A percentile compares a stretch with the other conserved stretches of the same genome.
phyloP scores from a whole-genome alignment of 2,329 filamentous ascomycete genomes.

The Boeremia lycopersici region DNA sequence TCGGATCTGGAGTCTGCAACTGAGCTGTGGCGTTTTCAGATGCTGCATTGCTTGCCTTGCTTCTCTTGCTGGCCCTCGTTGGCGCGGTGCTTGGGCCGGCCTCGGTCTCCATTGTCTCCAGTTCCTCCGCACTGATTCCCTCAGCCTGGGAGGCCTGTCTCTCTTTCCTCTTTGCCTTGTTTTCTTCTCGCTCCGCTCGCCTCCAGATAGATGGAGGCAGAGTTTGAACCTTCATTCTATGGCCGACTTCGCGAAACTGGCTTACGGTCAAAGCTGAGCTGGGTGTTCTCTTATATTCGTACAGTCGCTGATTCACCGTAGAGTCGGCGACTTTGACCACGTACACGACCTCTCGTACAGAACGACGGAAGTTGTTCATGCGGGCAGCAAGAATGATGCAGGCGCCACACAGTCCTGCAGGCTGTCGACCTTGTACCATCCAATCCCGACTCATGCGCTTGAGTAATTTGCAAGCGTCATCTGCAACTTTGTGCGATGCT shows the following conservation, averaged over 20 bases:
- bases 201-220: constrained; percentile 79
- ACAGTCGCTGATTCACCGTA: constrained; percentile 87
- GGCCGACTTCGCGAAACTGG: constrained; percentile 76
- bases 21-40: constrained; percentile 16
- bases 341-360: constrained; percentile 93
- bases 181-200: constrained; percentile 58
- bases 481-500: constrained; percentile 80
- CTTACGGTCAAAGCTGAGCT: constrained; percentile 85
- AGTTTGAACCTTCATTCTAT: constrained; percentile 67
- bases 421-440: constrained; percentile 94
- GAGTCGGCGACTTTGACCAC: constrained; percentile 95
- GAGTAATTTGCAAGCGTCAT: constrained; percentile 85
- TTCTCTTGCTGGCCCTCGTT: constrained; percentile 31
- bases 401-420: constrained; percentile 91
- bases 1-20: constrained; percentile 7
- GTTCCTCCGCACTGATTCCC: constrained; percentile 10
- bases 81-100: constrained; percentile 16
- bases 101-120: constrained; percentile 16
- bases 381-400: constrained; percentile 93
- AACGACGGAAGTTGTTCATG: constrained; percentile 97
- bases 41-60: constrained; percentile 29
- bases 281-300: constrained; percentile 88
- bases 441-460: constrained; percentile 95
- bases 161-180: constrained; percentile 38
- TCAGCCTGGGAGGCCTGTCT: constrained; percentile 18